phyloP scores from a whole-genome alignment of 495 filamentous ascomycete species.

The Podospora bellae-mahoneyi region DNA sequence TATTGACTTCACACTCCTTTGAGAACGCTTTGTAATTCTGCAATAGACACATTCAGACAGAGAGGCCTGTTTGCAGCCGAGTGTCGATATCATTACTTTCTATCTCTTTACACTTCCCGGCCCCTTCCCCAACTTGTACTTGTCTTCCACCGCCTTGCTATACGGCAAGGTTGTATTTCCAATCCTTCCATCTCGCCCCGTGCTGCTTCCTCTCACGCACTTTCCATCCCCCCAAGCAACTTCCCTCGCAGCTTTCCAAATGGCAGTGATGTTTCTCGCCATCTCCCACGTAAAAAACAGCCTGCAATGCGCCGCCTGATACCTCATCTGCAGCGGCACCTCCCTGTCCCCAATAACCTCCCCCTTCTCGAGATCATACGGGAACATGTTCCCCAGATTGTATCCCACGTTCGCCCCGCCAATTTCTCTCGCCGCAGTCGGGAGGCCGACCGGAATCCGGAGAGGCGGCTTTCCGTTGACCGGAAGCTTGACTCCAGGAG shows the following conservation, averaged over 20 bases:
- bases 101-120: conserved; percentile 8
- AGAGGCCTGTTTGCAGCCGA: too few relatives aligned
- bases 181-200: conserved; percentile 17
- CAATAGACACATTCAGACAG: too few relatives aligned
- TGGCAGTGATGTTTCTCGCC: conserved; percentile 41
- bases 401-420: conserved; percentile 3
- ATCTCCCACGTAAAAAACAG: conserved; percentile 54
- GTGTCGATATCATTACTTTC: neutral
- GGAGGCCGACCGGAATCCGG: neutral
- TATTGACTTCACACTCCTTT: too few relatives aligned
- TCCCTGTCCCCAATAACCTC: conserved; percentile 21
- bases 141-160: conserved; percentile 13
- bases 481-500: neutral
- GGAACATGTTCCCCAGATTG: conserved; percentile 17
- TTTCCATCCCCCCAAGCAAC: conserved; percentile 31
- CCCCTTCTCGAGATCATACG: neutral
- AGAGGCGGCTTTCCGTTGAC: conserved; percentile 9
- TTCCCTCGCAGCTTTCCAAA: conserved; percentile 48
- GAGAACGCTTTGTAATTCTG: too few relatives aligned
- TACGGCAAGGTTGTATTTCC: conserved; percentile 10
- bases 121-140: conserved; percentile 12
- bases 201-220: conserved; percentile 24
- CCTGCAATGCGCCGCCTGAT: conserved; percentile 53
- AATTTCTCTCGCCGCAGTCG: neutral
- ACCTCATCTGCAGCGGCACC: conserved; percentile 49